These are phyloP conservation scores for Trichoderma aggressivum DNA, from an alignment of 2,329 filamentous ascomycete species.

Conservation along the genomic window DNA sequence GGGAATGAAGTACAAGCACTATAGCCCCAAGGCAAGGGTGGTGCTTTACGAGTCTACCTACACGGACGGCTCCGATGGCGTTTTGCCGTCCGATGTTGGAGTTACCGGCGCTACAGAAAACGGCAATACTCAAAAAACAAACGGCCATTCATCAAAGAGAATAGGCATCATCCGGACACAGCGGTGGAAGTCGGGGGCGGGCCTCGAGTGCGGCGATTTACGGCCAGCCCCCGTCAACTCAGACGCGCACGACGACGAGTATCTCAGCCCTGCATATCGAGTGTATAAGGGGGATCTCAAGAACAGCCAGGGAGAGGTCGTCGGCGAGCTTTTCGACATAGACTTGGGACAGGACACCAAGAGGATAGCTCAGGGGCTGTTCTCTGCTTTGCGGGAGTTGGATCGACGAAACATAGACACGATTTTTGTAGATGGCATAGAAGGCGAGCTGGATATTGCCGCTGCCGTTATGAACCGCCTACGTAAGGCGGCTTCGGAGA, in stretches of 20 bases:
- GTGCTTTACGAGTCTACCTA: slow-evolving; percentile 68
- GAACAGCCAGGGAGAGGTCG: slow-evolving; percentile 30
- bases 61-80: slow-evolving; percentile 34
- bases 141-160: slow-evolving; percentile 53
- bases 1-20: slow-evolving; percentile 99
- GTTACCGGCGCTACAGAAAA: slow-evolving; percentile 21
- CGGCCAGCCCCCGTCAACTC: slow-evolving; percentile 29
- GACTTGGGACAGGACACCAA: slow-evolving; percentile 67
- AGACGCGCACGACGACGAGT: slow-evolving; percentile 22
- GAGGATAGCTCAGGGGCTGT: slow-evolving; percentile 80
- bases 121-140: slow-evolving; percentile 19
- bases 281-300: slow-evolving; percentile 42
- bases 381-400: slow-evolving; percentile 80
- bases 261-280: slow-evolving; percentile 35
- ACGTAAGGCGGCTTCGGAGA: slow-evolving; percentile 69
- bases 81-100: slow-evolving; percentile 35
- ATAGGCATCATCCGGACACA: slow-evolving; percentile 52
- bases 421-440: slow-evolving; percentile 88
- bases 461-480: slow-evolving; percentile 84
- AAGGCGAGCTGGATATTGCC: slow-evolving; percentile 74
- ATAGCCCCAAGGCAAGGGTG: slow-evolving; percentile 85
- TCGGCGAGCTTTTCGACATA: slow-evolving; percentile 61
- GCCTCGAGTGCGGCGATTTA: slow-evolving; percentile 42
- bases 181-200: slow-evolving; percentile 51
- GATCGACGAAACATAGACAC: slow-evolving; percentile 75